Base-by-base conservation (phyloP, 1,284 basidiomycete species). In the Singerocomus inundabilis region DNA sequence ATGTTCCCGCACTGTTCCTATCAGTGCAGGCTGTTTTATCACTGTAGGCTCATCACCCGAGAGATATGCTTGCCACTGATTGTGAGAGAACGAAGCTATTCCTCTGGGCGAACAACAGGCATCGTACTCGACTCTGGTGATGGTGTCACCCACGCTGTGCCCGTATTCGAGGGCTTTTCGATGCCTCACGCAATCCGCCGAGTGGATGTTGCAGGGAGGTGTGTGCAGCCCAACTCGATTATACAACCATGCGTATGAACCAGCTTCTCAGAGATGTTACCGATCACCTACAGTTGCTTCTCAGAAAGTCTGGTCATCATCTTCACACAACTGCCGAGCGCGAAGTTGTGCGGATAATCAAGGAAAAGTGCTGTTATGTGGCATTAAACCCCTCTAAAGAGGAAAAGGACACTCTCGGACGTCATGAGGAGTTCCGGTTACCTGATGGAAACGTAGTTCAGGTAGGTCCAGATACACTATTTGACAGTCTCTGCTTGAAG, bases 111-210 rank as follows among this genome's bases (percentile, higher is more conserved):
- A 56, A 99, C 97, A 53, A 99, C 97, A 28, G 97, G 97, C 33
- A 98, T 99, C 51, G 97, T 99, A 4, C 80, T 99, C 13, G 97
- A 99, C 69, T 98, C 97, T 4, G 97, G 97, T 11, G 97, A 99
- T 67, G 97, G 97, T 21, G 97, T 99, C 2, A 98, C 97, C 18
- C 97, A 99, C 60, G 93, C 97, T 4, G 97, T 99, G 4, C 97
- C 97, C 4, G 97, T 99, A 10, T 99, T 97, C 64, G 97, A 99
- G 69, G 97, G 97, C 0, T 99, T 99, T 74, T 95, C 93, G 9
- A 98, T 99, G 92, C 95, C 96, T 32, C 93, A 99, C 67, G 96
- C 97, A 32, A 96, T 99, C 58, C 85, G 94, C 47, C 77, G 97
- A 62, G 88, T 98, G 49, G 97, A 99, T 68, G 84, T 99, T 6